A percentile compares a stretch with the other conserved stretches of the same genome.
These are phyloP conservation scores for Populus ilicifolia DNA, from an alignment of 345 rosid genomes.

Conservation along the genomic window DNA sequence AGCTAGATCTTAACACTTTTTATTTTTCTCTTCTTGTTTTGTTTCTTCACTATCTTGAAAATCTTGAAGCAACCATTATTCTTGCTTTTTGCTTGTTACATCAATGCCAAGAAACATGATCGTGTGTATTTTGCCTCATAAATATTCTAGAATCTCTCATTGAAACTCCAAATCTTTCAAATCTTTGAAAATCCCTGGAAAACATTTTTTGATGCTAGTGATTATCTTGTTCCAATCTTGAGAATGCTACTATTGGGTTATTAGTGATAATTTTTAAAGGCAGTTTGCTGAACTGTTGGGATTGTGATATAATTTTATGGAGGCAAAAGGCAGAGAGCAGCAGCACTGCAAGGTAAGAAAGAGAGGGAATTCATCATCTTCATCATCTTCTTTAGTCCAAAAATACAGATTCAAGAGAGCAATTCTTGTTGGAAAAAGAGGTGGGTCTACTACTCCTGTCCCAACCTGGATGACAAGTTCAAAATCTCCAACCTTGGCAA, in stretches of 20 bases:
- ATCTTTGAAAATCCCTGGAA: not conserved
- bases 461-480: slow-evolving; percentile 54
- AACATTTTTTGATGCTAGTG: not conserved
- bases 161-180: not conserved
- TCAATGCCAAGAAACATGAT: not conserved
- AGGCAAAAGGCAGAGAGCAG: slow-evolving; percentile 33
- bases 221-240: not conserved
- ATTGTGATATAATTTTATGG: slow-evolving; percentile 12
- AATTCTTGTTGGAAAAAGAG: slow-evolving; percentile 57
- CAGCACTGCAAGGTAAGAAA: slow-evolving; percentile 73
- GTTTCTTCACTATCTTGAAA: not conserved
- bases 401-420: slow-evolving; percentile 77
- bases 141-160: not conserved
- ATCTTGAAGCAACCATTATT: not conserved
- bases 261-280: not conserved
- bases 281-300: not conserved
- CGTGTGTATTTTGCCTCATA: not conserved
- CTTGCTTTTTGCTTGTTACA: not conserved
- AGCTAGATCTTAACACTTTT: not conserved
- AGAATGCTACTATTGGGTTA: not conserved
- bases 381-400: slow-evolving; percentile 68
- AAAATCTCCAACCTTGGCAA: slow-evolving; percentile 36
- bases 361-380: slow-evolving; percentile 80
- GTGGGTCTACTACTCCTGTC: slow-evolving; percentile 66
- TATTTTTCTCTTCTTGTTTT: not conserved